Evolutionary conservation across 2,329 filamentous ascomycete genomes (phyloP).

Genomic region (Corinectria fuckeliana): DNA sequence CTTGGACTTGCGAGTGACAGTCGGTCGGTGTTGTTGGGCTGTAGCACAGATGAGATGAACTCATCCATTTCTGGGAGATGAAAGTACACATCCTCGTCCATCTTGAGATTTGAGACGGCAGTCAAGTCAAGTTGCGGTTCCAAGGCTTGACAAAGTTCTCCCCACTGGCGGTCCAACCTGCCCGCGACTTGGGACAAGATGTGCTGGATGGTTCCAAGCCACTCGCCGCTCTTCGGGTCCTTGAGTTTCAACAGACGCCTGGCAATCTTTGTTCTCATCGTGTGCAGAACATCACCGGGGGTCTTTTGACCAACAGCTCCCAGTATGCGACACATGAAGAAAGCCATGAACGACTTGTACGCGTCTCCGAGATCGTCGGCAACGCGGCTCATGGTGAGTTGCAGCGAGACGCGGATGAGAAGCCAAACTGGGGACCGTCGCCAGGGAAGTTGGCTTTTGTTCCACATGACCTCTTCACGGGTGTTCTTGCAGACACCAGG

Average conservation of each 20-base stretch:
- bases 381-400: slow-evolving; percentile 39
- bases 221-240: not conserved
- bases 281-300: slow-evolving; percentile 12
- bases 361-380: not conserved
- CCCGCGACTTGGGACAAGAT: not conserved
- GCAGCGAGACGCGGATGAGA: slow-evolving; percentile 58
- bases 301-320: not conserved
- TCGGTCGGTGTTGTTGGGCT: not conserved
- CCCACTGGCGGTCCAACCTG: not conserved
- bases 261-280: slow-evolving; percentile 20
- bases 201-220: slow-evolving; percentile 3
- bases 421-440: slow-evolving; percentile 61
- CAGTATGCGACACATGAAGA: slow-evolving; percentile 7
- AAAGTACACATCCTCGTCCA: slow-evolving; percentile 4
- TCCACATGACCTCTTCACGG: slow-evolving; percentile 60
- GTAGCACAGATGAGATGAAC: slow-evolving; percentile 9
- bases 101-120: not conserved
- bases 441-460: slow-evolving; percentile 46
- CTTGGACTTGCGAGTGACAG: slow-evolving; percentile 1
- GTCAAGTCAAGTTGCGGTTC: slow-evolving; percentile 2
- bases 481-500: slow-evolving; percentile 55
- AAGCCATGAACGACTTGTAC: slow-evolving; percentile 29
- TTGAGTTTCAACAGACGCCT: slow-evolving; percentile 19
- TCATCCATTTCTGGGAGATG: slow-evolving; percentile 9
- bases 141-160: not conserved